These are phyloP conservation scores for Epithele typhae DNA, from an alignment of 768 basidiomycete genomes.

Conservation along the genomic window DNA sequence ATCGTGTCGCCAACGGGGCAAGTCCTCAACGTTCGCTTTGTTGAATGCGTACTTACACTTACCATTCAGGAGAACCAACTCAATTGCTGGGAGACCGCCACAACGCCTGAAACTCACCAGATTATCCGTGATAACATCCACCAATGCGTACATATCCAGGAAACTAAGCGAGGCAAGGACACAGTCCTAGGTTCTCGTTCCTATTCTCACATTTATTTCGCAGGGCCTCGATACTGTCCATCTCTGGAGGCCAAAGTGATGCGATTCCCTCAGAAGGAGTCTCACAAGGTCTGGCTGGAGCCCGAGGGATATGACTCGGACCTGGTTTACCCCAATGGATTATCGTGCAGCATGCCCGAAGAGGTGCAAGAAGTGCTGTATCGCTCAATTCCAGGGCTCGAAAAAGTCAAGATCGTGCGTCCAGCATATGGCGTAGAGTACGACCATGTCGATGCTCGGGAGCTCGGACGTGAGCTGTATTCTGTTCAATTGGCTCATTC, in stretches of 20 bases:
- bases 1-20: conserved; percentile 67
- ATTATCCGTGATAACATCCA: conserved; percentile 76
- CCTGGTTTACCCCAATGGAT: conserved; percentile 85
- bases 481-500: background rate
- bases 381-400: conserved; percentile 79
- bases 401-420: conserved; percentile 75
- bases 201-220: background rate
- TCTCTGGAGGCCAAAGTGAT: conserved; percentile 85
- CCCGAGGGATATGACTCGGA: conserved; percentile 92
- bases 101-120: conserved; percentile 68
- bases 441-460: conserved; percentile 84
- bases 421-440: conserved; percentile 95
- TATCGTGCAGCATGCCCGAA: conserved; percentile 84
- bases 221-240: conserved; percentile 90
- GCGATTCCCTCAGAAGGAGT: conserved; percentile 66
- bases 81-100: conserved; percentile 65
- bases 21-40: conserved; percentile 16
- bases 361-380: conserved; percentile 83
- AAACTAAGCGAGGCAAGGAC: conserved; percentile 72
- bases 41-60: no score
- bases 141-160: conserved; percentile 79
- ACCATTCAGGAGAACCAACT: conserved; percentile 63
- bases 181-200: background rate
- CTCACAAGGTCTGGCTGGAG: conserved; percentile 83
- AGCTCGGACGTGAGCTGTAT: conserved; percentile 57